A percentile compares a stretch with the other conserved stretches of the same genome.
phyloP scores from a whole-genome alignment of 306 rosid species.

The Acacia crassicarpa region DNA sequence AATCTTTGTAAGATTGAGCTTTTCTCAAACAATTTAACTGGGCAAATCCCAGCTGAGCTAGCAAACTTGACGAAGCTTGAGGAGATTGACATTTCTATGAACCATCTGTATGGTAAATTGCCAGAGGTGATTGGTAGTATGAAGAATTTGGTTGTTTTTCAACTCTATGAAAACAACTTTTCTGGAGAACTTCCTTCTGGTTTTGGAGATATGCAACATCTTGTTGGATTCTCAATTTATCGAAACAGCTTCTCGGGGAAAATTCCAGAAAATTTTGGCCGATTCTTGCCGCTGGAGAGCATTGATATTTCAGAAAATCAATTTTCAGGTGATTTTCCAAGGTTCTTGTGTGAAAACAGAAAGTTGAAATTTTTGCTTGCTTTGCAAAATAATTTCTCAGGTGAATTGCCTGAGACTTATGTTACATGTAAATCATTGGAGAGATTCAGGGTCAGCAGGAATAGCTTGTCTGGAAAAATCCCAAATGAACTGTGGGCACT shows the following conservation, averaged over 20 bases:
- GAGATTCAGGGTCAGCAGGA: conserved; percentile 73
- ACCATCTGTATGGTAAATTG: conserved; percentile 62
- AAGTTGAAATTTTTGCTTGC: conserved; percentile 76
- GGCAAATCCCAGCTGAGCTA: conserved; percentile 71
- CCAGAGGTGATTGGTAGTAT: conserved; percentile 67
- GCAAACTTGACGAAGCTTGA: conserved; percentile 64
- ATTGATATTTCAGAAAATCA: conserved; percentile 96
- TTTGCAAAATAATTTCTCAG: conserved; percentile 75
- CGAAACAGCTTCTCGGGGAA: conserved; percentile 70
- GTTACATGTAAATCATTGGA: conserved; percentile 65
- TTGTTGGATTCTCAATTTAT: conserved; percentile 67
- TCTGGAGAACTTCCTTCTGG: conserved; percentile 83
- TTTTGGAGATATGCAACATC: conserved; percentile 80
- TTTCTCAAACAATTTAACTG: conserved; percentile 62
- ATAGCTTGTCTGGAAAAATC: conserved; percentile 67
- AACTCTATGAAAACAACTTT: conserved; percentile 66
- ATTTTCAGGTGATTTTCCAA: conserved; percentile 85
- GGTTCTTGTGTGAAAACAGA: conserved; percentile 68
- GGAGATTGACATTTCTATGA: conserved; percentile 78
- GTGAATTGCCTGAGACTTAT: conserved; percentile 70
- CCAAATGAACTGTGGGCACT: conserved; percentile 79
- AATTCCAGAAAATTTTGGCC: conserved; percentile 68
- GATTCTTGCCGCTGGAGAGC: conserved; percentile 63
- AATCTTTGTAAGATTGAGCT: conserved; percentile 76
- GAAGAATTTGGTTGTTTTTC: conserved; percentile 76